These are phyloP conservation scores for Saksenaea vasiformis DNA, from an alignment of 371 early-diverging fungal species.

Conservation along the genomic window DNA sequence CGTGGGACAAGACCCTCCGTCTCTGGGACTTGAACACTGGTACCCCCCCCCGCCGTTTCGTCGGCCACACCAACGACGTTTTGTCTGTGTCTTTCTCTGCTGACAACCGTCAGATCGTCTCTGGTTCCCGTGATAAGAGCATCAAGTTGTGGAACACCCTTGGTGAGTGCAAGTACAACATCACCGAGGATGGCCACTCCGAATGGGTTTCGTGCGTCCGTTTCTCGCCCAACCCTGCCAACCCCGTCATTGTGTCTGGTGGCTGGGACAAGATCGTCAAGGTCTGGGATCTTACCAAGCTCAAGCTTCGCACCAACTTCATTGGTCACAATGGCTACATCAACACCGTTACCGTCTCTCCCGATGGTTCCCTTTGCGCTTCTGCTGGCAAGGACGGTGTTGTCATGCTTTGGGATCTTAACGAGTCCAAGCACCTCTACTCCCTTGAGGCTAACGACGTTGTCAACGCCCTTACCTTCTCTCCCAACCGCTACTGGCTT, in stretches of 20 bases:
- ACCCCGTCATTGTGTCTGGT: slow-evolving; percentile 96
- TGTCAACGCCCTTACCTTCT: slow-evolving; percentile 98
- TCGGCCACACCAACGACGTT: slow-evolving; percentile 97
- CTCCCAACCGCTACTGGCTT: slow-evolving; percentile 99
- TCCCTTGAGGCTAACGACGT: slow-evolving; percentile 94
- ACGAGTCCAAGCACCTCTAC: slow-evolving; percentile 99
- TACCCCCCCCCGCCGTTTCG: slow-evolving; percentile 92
- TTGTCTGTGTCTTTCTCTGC: slow-evolving; percentile 98
- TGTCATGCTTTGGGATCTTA: slow-evolving; percentile 99
- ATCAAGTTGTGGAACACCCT: slow-evolving; percentile 99
- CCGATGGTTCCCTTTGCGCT: slow-evolving; percentile 99
- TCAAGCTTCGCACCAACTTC: slow-evolving; percentile 98
- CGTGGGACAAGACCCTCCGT: slow-evolving; percentile 99
- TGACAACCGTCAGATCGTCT: slow-evolving; percentile 98
- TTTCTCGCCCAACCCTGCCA: slow-evolving; percentile 98
- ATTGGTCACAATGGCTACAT: slow-evolving; percentile 98
- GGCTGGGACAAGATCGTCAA: slow-evolving; percentile 99
- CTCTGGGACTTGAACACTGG: slow-evolving; percentile 97
- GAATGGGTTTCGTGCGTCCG: slow-evolving; percentile 99
- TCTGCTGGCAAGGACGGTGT: slow-evolving; percentile 99
- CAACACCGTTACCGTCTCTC: slow-evolving; percentile 97
- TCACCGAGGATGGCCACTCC: slow-evolving; percentile 92
- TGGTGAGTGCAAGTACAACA: slow-evolving; percentile 98
- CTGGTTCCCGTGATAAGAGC: slow-evolving; percentile 96
- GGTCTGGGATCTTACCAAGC: slow-evolving; percentile 98